phyloP scores from a whole-genome alignment of 1,284 basidiomycete species.

The Mycosarcoma maydis region DNA sequence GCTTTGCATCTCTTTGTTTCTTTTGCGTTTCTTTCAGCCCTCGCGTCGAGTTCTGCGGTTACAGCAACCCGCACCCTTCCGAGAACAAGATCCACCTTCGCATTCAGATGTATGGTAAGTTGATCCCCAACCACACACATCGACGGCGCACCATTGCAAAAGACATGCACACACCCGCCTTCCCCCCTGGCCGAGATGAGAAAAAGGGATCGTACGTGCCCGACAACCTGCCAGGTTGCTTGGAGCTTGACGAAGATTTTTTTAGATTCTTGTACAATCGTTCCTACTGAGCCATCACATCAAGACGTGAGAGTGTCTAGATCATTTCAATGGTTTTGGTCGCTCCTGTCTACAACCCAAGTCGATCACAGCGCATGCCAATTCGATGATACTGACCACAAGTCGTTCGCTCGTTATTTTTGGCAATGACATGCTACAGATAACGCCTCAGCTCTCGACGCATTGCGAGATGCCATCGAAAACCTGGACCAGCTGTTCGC shows the following conservation, averaged over 20 bases:
- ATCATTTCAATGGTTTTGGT: conserved; percentile 13
- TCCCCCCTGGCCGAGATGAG: conserved; percentile 40
- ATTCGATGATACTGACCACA: too few relatives aligned
- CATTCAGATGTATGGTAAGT: conserved; percentile 97
- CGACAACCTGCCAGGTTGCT: conserved; percentile 39
- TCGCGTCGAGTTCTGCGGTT: conserved; percentile 98
- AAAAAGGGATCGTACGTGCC: conserved; percentile 51
- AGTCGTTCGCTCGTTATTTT: too few relatives aligned
- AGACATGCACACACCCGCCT: not conserved
- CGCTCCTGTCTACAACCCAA: too few relatives aligned
- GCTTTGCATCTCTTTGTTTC: not conserved
- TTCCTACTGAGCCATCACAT: conserved; percentile 65
- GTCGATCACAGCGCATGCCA: too few relatives aligned
- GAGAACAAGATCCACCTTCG: conserved; percentile 95
- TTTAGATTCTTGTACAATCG: conserved; percentile 64
- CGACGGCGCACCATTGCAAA: too few relatives aligned
- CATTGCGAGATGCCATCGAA: conserved; percentile 57
- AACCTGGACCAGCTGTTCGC: conserved; percentile 60
- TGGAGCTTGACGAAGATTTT: conserved; percentile 50
- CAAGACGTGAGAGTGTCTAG: conserved; percentile 2
- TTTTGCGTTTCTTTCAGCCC: conserved; percentile 72
- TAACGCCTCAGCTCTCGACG: conserved; percentile 54
- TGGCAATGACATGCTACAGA: too few relatives aligned
- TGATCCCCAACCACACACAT: not conserved
- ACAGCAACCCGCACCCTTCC: conserved; percentile 93